Evolutionary conservation across 2,329 filamentous ascomycete species (phyloP).

Genomic region (Chaetomium sp.): DNA sequence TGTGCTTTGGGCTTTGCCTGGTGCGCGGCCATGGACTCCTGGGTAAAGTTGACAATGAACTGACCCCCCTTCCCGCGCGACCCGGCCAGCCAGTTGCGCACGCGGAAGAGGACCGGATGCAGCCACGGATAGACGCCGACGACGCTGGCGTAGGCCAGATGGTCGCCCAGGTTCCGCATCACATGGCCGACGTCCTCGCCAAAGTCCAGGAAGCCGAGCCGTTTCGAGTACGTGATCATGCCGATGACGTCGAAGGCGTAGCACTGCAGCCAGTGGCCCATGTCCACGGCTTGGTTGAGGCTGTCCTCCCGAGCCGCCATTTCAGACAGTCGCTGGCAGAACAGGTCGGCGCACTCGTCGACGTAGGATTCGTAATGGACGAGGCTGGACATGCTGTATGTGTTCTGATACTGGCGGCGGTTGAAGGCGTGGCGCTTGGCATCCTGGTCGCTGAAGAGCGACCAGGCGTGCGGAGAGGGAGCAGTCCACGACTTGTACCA

Average conservation of each 20-base stretch:
- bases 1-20: neutral
- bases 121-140: neutral
- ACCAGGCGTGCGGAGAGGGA: no score
- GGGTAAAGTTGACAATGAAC: neutral
- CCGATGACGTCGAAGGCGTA: slow-evolving; percentile 16
- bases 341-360: slow-evolving; percentile 5
- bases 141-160: neutral
- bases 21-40: slow-evolving; percentile 1
- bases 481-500: no score
- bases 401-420: no score
- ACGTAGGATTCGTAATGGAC: slow-evolving; percentile 9
- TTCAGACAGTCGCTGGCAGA: slow-evolving; percentile 4
- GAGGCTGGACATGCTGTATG: no score
- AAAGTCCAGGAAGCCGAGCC: slow-evolving; percentile 9
- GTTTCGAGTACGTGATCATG: slow-evolving; percentile 14
- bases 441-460: no score
- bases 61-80: slow-evolving; percentile 1
- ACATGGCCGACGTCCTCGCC: slow-evolving; percentile 10
- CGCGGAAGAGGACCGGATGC: neutral
- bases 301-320: neutral
- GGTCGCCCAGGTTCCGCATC: neutral
- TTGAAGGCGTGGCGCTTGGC: no score
- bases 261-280: slow-evolving; percentile 16
- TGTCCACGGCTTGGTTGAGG: no score
- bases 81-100: neutral